Evolutionary conservation across 2,329 filamentous ascomycete species (phyloP).

Genomic region (Bipolaris sorokiniana): DNA sequence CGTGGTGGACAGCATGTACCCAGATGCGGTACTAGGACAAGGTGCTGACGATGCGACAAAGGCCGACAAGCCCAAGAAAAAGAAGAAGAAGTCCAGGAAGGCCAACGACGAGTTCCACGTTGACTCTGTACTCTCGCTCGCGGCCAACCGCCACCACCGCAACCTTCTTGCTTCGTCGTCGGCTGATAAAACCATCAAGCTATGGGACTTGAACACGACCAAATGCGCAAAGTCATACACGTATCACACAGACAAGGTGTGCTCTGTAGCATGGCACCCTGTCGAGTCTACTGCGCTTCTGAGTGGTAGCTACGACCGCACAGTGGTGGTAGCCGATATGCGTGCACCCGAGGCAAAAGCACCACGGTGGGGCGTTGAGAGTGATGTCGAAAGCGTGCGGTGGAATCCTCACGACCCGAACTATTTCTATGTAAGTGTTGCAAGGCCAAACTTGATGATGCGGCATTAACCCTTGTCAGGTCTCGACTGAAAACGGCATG

Average conservation of each 20-base stretch:
- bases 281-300: constrained; percentile 85
- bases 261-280: constrained; percentile 91
- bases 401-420: constrained; percentile 95
- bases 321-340: constrained; percentile 95
- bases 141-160: constrained; percentile 90
- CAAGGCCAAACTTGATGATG: not conserved
- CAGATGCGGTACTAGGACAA: constrained; percentile 91
- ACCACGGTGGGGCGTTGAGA: constrained; percentile 90
- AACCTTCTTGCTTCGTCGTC: constrained; percentile 95
- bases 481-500: constrained; percentile 86
- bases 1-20: constrained; percentile 96
- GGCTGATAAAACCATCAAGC: constrained; percentile 94
- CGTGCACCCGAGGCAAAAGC: constrained; percentile 82
- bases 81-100: constrained; percentile 89
- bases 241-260: constrained; percentile 97
- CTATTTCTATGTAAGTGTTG: constrained; percentile 77
- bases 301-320: constrained; percentile 93
- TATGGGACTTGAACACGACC: constrained; percentile 93
- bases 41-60: constrained; percentile 57
- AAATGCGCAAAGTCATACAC: constrained; percentile 95
- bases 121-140: constrained; percentile 87
- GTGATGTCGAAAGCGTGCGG: constrained; percentile 87
- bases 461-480: constrained; percentile 36
- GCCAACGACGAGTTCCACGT: constrained; percentile 92
- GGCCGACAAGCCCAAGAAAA: constrained; percentile 72